Conservation (phyloP, 2,329 filamentous ascomycete species). For the Bipolaris zeicola region DNA sequence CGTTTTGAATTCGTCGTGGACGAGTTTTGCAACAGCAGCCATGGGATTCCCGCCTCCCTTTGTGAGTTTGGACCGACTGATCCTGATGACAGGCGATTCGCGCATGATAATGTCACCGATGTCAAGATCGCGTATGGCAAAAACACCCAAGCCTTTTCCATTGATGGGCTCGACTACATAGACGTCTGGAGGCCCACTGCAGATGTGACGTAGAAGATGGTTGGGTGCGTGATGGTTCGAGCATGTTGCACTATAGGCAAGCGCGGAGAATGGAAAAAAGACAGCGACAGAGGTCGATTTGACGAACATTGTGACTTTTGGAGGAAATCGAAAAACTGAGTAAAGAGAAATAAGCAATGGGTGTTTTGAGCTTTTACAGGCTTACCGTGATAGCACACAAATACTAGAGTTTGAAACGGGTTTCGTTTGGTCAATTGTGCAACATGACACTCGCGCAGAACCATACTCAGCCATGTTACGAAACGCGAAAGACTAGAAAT, state of each 20-base stretch:
- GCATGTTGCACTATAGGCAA: slow-evolving; percentile 16
- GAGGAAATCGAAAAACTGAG: neutral
- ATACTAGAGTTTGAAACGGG: slow-evolving; percentile 20
- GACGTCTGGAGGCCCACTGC: slow-evolving; percentile 30
- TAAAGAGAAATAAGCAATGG: neutral
- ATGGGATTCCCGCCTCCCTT: slow-evolving; percentile 38
- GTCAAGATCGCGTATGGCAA: slow-evolving; percentile 47
- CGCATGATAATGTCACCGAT: slow-evolving; percentile 49
- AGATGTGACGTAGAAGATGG: slow-evolving; percentile 26
- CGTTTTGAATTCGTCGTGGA: slow-evolving; percentile 32
- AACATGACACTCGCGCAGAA: slow-evolving; percentile 10
- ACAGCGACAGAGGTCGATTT: neutral
- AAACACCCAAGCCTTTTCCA: slow-evolving; percentile 52
- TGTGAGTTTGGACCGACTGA: slow-evolving; percentile 34
- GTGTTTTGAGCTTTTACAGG: neutral
- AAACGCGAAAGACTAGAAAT: neutral
- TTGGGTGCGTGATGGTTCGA: slow-evolving; percentile 21
- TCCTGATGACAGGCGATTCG: slow-evolving; percentile 48
- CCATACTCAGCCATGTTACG: neutral
- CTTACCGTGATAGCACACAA: neutral
- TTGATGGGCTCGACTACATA: slow-evolving; percentile 40
- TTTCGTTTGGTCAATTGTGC: slow-evolving; percentile 19
- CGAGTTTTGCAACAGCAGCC: slow-evolving; percentile 24
- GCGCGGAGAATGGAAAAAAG: neutral
- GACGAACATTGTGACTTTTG: neutral